Conservation (phyloP, 495 filamentous ascomycete genomes). For the Xylaria palmicola region DNA sequence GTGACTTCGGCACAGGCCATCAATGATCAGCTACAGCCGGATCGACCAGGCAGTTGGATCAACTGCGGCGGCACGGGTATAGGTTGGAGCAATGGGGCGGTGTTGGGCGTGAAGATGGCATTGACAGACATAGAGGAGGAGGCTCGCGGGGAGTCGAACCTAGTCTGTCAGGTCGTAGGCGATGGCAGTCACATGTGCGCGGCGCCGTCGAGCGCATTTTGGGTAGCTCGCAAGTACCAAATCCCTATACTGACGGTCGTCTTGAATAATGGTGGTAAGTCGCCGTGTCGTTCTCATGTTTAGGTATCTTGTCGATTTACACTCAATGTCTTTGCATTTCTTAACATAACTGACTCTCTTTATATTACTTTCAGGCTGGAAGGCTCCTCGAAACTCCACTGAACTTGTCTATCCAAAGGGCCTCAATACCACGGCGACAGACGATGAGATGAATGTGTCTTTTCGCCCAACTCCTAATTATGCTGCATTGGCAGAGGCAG, state of each 20-base stretch:
- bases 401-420: slow-evolving; percentile 33
- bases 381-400: slow-evolving; percentile 33
- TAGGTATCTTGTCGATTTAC: not conserved
- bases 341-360: not conserved
- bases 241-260: slow-evolving; percentile 40
- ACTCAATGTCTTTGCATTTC: too few relatives aligned
- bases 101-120: slow-evolving; percentile 34
- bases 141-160: slow-evolving; percentile 8
- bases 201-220: slow-evolving; percentile 31
- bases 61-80: slow-evolving; percentile 41
- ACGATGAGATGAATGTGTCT: slow-evolving; percentile 27
- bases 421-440: slow-evolving; percentile 18
- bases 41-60: slow-evolving; percentile 32
- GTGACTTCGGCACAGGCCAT: slow-evolving; percentile 29
- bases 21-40: slow-evolving; percentile 34
- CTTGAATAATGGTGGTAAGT: slow-evolving; percentile 39
- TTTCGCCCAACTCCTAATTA: slow-evolving; percentile 26
- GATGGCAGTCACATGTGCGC: slow-evolving; percentile 40
- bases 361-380: slow-evolving; percentile 23
- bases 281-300: too few relatives aligned
- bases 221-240: slow-evolving; percentile 34
- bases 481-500: slow-evolving; percentile 23
- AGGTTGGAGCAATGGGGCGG: slow-evolving; percentile 40
- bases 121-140: slow-evolving; percentile 11
- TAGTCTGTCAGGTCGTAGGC: slow-evolving; percentile 32